These are phyloP conservation scores for Carex myosuroides DNA, from an alignment of 176 grass and related monocot genomes.

Conservation along the genomic window DNA sequence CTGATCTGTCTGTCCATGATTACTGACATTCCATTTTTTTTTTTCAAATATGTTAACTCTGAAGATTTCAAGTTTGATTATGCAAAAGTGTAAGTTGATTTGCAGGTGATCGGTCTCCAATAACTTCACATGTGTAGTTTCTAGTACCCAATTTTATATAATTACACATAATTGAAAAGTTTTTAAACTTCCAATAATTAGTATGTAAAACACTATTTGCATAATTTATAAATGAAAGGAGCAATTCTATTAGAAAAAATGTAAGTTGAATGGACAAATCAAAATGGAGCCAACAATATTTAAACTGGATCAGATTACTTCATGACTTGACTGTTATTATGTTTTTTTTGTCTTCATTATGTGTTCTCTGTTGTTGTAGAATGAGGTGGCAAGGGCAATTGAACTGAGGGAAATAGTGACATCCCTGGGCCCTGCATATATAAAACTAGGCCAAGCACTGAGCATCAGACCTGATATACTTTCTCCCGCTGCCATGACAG, in stretches of 20 bases:
- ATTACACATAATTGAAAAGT: neutral
- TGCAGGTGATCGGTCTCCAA: neutral
- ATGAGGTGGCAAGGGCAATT: constrained; percentile 81
- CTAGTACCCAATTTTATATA: neutral
- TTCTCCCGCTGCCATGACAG: constrained; percentile 87
- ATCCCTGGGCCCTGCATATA: constrained; percentile 88
- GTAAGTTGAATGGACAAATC: neutral
- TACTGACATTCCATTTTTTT: neutral
- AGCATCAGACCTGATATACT: constrained; percentile 94
- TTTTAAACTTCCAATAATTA: neutral
- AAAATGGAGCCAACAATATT: neutral
- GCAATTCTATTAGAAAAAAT: neutral
- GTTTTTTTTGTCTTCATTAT: neutral
- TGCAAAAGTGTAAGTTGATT: neutral
- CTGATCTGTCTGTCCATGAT: neutral
- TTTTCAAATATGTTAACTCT: neutral
- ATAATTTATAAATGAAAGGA: neutral
- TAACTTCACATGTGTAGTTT: neutral
- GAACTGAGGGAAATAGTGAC: constrained; percentile 95
- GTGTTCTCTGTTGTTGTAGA: constrained; percentile 25
- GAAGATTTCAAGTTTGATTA: neutral
- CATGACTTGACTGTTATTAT: neutral
- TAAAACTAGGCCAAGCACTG: constrained; percentile 87
- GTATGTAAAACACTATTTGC: neutral
- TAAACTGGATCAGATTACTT: neutral